A percentile compares a stretch with the other conserved stretches of the same genome.
Evolutionary conservation across 208 protist species (phyloP).

Genomic region (Borovskyia barvae): DNA sequence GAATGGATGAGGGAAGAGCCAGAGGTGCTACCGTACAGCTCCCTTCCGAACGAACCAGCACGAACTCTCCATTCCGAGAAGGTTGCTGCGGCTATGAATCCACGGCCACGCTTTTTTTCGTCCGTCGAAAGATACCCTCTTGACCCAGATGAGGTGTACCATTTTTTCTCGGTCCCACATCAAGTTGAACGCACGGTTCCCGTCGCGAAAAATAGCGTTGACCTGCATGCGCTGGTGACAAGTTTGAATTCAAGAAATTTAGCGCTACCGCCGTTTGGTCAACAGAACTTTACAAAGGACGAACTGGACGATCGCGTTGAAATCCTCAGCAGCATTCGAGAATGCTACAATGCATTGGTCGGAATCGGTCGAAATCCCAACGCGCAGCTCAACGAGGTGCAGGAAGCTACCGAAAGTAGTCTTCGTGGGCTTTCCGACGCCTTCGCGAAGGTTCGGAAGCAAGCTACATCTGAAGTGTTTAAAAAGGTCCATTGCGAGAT

Average conservation of each 20-base stretch:
- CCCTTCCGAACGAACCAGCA: background rate
- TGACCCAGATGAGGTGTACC: constrained; percentile 24
- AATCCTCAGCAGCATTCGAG: constrained; percentile 46
- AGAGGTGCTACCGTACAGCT: background rate
- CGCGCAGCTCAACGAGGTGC: constrained; percentile 66
- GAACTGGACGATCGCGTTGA: constrained; percentile 37
- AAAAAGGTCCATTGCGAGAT: constrained; percentile 26
- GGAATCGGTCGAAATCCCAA: constrained; percentile 54
- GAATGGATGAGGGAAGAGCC: constrained; percentile 31
- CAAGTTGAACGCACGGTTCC: background rate
- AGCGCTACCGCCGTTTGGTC: constrained; percentile 30
- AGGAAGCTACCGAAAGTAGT: constrained; percentile 51
- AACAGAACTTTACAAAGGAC: constrained; percentile 35
- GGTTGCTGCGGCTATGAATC: background rate
- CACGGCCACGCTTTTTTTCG: no score
- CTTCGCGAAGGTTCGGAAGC: constrained; percentile 18
- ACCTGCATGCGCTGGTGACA: background rate
- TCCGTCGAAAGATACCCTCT: constrained; percentile 8
- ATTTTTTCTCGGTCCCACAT: constrained; percentile 5
- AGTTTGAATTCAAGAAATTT: background rate
- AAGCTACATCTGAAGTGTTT: constrained; percentile 23
- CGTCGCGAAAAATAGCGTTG: background rate
- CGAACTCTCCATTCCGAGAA: no score
- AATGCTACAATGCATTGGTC: constrained; percentile 61
- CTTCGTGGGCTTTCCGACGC: constrained; percentile 39